Conservation (phyloP, 2,329 filamentous ascomycete species). For the Trichoderma citrinoviride region DNA sequence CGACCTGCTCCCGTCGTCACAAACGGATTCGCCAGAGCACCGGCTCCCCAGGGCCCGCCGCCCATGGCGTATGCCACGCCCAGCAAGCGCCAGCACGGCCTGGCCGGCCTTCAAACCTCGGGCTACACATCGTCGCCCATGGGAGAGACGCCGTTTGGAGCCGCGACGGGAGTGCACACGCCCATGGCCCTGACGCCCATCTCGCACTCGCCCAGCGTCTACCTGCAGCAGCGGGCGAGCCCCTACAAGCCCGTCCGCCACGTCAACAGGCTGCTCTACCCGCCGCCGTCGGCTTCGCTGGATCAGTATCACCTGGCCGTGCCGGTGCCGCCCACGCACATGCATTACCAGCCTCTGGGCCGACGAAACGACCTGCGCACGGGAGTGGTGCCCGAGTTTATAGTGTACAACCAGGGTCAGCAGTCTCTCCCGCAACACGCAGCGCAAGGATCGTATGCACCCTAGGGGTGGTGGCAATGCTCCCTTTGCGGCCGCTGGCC, state of each 20-base stretch:
- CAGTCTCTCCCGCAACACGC: constrained; percentile 28
- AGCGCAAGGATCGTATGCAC: constrained; percentile 37
- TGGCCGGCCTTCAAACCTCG: constrained; percentile 34
- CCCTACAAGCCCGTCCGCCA: constrained; percentile 89
- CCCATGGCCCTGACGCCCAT: constrained; percentile 60
- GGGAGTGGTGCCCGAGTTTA: constrained; percentile 67
- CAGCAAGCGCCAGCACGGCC: constrained; percentile 41
- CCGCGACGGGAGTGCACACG: constrained; percentile 53
- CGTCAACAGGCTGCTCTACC: constrained; percentile 87
- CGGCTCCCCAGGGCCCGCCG: constrained; percentile 28
- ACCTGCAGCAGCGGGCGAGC: constrained; percentile 82
- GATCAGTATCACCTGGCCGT: constrained; percentile 65
- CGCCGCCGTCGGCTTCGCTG: constrained; percentile 75
- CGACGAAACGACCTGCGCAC: constrained; percentile 65
- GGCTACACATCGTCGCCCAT: constrained; percentile 62
- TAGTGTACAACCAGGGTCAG: constrained; percentile 36
- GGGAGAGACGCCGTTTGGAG: constrained; percentile 56
- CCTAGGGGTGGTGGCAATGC: constrained; percentile 34
- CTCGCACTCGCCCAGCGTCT: constrained; percentile 81
- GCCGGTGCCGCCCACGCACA: constrained; percentile 63
- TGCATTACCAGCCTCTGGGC: constrained; percentile 79
- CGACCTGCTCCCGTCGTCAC: constrained; percentile 28
- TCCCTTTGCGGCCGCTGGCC: constrained; percentile 19
- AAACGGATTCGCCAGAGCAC: constrained; percentile 28
- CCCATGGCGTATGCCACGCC: constrained; percentile 48